Base-by-base conservation (phyloP, 495 filamentous ascomycete species). In the Cetradonia linearis region DNA sequence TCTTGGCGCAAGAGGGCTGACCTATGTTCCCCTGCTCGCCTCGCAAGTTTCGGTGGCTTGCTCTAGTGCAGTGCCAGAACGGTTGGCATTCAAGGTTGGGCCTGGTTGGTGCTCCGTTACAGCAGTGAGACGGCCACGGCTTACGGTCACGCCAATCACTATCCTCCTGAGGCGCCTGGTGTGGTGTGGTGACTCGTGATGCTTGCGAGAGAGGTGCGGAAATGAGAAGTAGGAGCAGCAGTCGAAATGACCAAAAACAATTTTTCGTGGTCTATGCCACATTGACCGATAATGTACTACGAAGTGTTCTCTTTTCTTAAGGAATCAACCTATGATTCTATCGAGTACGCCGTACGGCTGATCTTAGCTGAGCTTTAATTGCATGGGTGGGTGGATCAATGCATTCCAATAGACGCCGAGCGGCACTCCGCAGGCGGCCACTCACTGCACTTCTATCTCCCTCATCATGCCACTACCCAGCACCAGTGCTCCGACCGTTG, bases 401-500 rank as follows among this genome's bases (percentile, higher is more conserved):
- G 50, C 28, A 34, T 54, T 40, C 48, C 48, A 52, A n/a, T 54
- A 54, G 50, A n/a, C 50, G 54, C 38, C 53, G 30, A 37, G 33
- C 53, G 36, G 48, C 50, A 40, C 37, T 36, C 37, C 28, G 18
- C 18, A 28, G 37, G 50, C 59, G 28, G 54, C 59, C 50, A 46
- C 47, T 50, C 50, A 59, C n/a, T 49, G 28, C 49, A 30, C 25
- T 1, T 30, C 27, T 3, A 27, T 53, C 30, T 36, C 30, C 50
- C 50, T 33, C 30, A 31, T 30, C 20, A 34, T 54, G 50, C 50
- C 28, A 54, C 50, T 36, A 36, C 30, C 31, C 50, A 54, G 18
- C 25, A 54, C 40, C 59, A 25, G 23, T 27, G 28, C 44, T 61
- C 59, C 38, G 49, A 56, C 59, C 50, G 40, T 61, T 55, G 59